Conservation (phyloP, 768 basidiomycete genomes). For the Termitomyces sp. region DNA sequence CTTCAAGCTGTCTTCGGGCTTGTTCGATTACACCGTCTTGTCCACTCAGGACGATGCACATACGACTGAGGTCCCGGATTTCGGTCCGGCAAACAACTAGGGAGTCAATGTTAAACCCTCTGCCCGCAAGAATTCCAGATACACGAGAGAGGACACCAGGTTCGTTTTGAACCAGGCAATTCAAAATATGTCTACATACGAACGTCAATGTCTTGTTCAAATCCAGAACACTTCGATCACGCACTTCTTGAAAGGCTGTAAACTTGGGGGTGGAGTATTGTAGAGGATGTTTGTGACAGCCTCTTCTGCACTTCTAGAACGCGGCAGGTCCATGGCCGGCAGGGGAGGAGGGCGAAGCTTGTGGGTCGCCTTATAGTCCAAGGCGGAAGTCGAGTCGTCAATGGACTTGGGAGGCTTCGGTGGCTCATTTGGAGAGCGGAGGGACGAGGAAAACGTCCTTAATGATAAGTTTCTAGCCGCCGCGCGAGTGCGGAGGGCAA, state of each 20-base stretch:
- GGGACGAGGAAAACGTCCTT: constrained; percentile 34
- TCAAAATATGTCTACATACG: constrained; percentile 76
- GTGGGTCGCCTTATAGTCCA: constrained; percentile 84
- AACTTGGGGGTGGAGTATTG: constrained; percentile 88
- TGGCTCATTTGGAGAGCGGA: constrained; percentile 26
- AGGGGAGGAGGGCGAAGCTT: constrained; percentile 74
- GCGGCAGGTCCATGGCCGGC: constrained; percentile 80
- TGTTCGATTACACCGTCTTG: constrained; percentile 99
- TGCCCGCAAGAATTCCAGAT: constrained; percentile 92
- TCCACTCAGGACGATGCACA: constrained; percentile 95
- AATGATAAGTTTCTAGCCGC: constrained; percentile 19
- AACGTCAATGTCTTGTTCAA: not conserved
- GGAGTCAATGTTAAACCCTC: constrained; percentile 99
- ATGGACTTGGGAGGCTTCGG: constrained; percentile 77
- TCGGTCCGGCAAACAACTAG: constrained; percentile 97
- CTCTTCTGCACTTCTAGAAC: constrained; percentile 83
- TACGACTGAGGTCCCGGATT: constrained; percentile 92
- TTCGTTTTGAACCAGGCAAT: constrained; percentile 98
- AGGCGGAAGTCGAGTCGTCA: constrained; percentile 90
- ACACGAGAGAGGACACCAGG: constrained; percentile 98
- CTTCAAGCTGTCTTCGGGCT: constrained; percentile 91
- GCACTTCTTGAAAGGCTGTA: constrained; percentile 91
- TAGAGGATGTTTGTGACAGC: constrained; percentile 97
- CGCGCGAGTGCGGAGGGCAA: constrained; percentile 26
- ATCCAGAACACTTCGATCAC: constrained; percentile 14